A percentile compares a stretch with the other conserved stretches of the same genome.
Evolutionary conservation across 768 basidiomycete genomes (phyloP).

Genomic region (Serendipita vermifera): DNA sequence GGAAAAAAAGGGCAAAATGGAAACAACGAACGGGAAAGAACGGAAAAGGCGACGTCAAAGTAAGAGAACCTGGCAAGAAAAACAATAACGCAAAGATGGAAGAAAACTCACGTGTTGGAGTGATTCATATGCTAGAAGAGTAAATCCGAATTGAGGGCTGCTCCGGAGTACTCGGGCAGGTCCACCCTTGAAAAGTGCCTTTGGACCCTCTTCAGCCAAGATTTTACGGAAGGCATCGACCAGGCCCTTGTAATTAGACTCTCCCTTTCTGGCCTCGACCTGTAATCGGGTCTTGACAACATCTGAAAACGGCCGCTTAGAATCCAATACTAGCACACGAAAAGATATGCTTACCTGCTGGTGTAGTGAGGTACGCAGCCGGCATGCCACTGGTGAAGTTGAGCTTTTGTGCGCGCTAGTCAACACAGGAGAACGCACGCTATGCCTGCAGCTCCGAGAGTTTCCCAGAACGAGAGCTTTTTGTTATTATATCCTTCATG

Average conservation of each 20-base stretch:
- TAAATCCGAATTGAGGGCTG: conserved; percentile 92
- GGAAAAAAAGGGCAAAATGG: conserved; percentile 17
- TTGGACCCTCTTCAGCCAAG: conserved; percentile 78
- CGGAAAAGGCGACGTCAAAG: conserved; percentile 8
- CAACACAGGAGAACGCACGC: conserved; percentile 36
- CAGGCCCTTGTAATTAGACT: conserved; percentile 84
- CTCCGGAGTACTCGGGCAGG: conserved; percentile 76
- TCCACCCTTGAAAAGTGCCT: conserved; percentile 85
- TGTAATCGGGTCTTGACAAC: conserved; percentile 97
- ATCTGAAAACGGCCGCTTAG: conserved; percentile 36
- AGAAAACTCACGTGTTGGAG: conserved; percentile 40
- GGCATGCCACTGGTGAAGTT: conserved; percentile 75
- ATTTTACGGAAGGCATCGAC: conserved; percentile 84
- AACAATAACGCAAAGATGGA: not conserved
- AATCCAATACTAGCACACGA: not conserved
- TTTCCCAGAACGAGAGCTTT: conserved; percentile 80
- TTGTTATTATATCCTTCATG: conserved; percentile 94
- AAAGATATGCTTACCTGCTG: conserved; percentile 46
- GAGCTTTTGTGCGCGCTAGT: conserved; percentile 14
- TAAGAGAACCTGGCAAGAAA: not conserved
- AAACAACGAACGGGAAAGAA: conserved; percentile 11
- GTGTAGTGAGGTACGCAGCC: conserved; percentile 85
- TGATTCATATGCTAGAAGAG: conserved; percentile 68
- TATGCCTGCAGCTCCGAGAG: conserved; percentile 65
- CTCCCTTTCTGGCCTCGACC: conserved; percentile 80